These are phyloP conservation scores for Xerocomus spinulosus DNA, from an alignment of 768 basidiomycete genomes.

Conservation along the genomic window DNA sequence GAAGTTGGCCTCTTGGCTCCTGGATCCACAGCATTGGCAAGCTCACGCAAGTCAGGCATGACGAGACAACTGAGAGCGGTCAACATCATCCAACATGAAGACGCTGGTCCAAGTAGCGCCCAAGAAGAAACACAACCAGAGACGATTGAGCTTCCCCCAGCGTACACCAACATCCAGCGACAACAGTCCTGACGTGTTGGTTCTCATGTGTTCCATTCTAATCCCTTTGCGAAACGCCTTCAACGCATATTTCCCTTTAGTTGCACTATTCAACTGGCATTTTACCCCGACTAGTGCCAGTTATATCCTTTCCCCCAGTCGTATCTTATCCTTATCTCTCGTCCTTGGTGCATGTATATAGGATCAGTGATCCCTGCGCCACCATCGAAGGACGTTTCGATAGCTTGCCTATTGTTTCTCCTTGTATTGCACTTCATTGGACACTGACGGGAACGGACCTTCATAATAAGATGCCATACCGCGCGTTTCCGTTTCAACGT, in stretches of 20 bases:
- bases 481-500: not conserved
- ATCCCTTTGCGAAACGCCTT: not conserved
- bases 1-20: slow-evolving; percentile 15
- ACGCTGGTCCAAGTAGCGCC: slow-evolving; percentile 50
- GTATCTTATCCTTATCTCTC: not conserved
- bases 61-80: slow-evolving; percentile 59
- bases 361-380: not conserved
- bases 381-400: not conserved
- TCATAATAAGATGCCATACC: not conserved
- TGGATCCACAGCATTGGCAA: slow-evolving; percentile 18
- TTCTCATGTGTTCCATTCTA: not conserved
- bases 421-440: slow-evolving; percentile 1
- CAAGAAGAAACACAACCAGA: slow-evolving; percentile 46
- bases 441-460: slow-evolving; percentile 9
- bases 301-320: slow-evolving; percentile 1
- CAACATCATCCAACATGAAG: slow-evolving; percentile 82
- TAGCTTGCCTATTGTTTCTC: not conserved
- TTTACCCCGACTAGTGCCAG: slow-evolving; percentile 2
- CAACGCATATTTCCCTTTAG: not conserved
- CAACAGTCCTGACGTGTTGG: not conserved
- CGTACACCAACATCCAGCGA: slow-evolving; percentile 60
- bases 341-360: slow-evolving; percentile 3
- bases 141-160: slow-evolving; percentile 80
- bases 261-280: not conserved
- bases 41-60: slow-evolving; percentile 35